Evolutionary conservation across 1,139 yeast species (phyloP), one percentile per base, ranked within the genome.

Genomic region (Geotrichum restrictum): DNA sequence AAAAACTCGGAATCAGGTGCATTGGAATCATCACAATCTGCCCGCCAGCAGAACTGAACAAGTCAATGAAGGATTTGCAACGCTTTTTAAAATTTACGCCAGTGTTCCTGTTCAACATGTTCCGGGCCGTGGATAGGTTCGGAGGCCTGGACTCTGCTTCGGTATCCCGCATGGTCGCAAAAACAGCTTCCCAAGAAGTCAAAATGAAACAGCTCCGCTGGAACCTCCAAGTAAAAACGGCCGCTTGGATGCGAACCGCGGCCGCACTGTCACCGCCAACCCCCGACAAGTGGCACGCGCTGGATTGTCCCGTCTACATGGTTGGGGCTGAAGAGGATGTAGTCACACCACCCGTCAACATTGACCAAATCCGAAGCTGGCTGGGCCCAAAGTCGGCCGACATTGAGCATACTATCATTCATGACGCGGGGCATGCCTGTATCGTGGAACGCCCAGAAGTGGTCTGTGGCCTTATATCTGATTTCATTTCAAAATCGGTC

Each of bases 191-290:
- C 6, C 63, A 72, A 5, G 77, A 78, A 60, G 74, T 77, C 40
- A 75, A 80, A 52, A 65, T 77, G 44, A 72, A 81, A 34, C 94
- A 85, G 64, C 73, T 85, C 46, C 69, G 89, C 48, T 83, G 88
- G 85, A 85, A 86, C 63, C 63, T 85, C 59, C 88, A 84, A 64
- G 78, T 83, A 11, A 74, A 79, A 53, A 76, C 89, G 0, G 57
- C 60, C 1, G 71, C 80, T 2, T 76, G 85, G 63, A 68, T 86
- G 55, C 73, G 73, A 49, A 82, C 83, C 57, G 74, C 78, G 1
- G 60, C 65, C 43, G 82, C 83, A 1, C 78, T 82, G 58, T 57
- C 66, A 24, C 70, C 74, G 16, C 75, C 79, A 10, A 69, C 69
- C 5, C 62, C 64, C 21, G 68, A 74, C 3, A 85, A 82, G 48